These are phyloP conservation scores for Magnusiomyces ingens DNA, from an alignment of 1,139 yeast species.

Conservation along the genomic window DNA sequence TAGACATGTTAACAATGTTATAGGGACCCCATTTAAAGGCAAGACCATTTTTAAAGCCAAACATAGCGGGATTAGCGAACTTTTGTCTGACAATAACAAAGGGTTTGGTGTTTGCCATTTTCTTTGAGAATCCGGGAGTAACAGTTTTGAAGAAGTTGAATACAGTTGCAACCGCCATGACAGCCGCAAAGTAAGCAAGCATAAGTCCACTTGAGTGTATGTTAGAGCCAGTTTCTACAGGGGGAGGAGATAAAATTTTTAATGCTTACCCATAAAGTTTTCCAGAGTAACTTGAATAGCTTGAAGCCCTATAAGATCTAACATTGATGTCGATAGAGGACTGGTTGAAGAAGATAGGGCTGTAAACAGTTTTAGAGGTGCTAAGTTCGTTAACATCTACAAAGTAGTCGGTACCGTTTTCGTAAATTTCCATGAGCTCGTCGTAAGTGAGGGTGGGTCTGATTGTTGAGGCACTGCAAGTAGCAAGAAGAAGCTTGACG, in stretches of 20 bases:
- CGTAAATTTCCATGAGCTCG: neutral
- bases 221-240: no score
- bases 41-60: constrained; percentile 9
- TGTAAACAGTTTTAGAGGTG: no score
- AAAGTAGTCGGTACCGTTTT: constrained; percentile 10
- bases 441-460: constrained; percentile 2
- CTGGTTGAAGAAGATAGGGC: no score
- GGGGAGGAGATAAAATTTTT: no score
- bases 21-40: constrained; percentile 23
- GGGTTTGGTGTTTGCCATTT: constrained; percentile 1
- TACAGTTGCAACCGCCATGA: constrained; percentile 19
- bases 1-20: constrained; percentile 14
- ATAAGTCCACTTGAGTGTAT: constrained; percentile 22
- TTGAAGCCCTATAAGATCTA: no score
- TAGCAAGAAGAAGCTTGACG: neutral
- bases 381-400: neutral
- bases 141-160: constrained; percentile 17
- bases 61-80: constrained; percentile 12
- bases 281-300: no score
- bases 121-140: neutral
- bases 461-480: neutral
- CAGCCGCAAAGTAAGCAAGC: constrained; percentile 23
- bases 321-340: no score
- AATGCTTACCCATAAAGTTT: no score
- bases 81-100: constrained; percentile 1